Percentiles rank a stretch among this genome's conserved stretches.
Evolutionary conservation across 1,284 basidiomycete species (phyloP).

Genomic region (Puccinia hordei): DNA sequence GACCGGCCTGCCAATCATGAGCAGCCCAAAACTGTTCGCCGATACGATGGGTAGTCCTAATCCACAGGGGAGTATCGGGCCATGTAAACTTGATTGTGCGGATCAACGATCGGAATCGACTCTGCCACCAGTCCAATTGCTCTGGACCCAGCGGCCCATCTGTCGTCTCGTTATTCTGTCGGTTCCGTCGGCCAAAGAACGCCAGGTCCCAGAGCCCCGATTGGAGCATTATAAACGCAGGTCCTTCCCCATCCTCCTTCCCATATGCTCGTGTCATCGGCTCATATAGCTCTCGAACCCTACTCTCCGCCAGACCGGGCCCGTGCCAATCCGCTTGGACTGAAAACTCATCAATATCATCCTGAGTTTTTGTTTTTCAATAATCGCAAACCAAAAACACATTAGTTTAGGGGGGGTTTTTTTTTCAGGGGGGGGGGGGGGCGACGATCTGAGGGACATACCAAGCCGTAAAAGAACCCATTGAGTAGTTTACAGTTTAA

Average conservation of each 20-base stretch:
- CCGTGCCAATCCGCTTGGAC: constrained; percentile 56
- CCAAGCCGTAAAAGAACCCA: constrained; percentile 56
- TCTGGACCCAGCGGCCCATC: constrained; percentile 54
- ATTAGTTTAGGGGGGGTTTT: too few species aligned
- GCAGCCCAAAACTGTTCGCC: constrained; percentile 52
- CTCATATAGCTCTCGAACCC: constrained; percentile 55
- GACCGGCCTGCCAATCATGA: constrained; percentile 44
- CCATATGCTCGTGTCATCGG: constrained; percentile 54
- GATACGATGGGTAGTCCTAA: constrained; percentile 55
- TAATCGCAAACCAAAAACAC: not conserved
- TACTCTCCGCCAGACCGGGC: constrained; percentile 56
- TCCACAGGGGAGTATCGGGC: constrained; percentile 54
- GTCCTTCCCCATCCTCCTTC: constrained; percentile 50
- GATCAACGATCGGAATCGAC: constrained; percentile 52
- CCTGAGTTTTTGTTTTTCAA: too few species aligned
- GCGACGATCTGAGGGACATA: constrained; percentile 32
- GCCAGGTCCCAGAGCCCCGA: constrained; percentile 58
- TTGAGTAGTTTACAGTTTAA: constrained; percentile 53
- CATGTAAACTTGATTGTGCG: constrained; percentile 53
- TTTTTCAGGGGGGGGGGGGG: not conserved
- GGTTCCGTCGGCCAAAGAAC: constrained; percentile 56
- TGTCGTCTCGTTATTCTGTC: constrained; percentile 52
- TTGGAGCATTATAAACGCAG: constrained; percentile 55
- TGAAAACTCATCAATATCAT: constrained; percentile 56
- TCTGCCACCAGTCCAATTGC: constrained; percentile 55